phyloP scores from a whole-genome alignment of 2,329 filamentous ascomycete genomes.

The Xylariomycetidae sp. region DNA sequence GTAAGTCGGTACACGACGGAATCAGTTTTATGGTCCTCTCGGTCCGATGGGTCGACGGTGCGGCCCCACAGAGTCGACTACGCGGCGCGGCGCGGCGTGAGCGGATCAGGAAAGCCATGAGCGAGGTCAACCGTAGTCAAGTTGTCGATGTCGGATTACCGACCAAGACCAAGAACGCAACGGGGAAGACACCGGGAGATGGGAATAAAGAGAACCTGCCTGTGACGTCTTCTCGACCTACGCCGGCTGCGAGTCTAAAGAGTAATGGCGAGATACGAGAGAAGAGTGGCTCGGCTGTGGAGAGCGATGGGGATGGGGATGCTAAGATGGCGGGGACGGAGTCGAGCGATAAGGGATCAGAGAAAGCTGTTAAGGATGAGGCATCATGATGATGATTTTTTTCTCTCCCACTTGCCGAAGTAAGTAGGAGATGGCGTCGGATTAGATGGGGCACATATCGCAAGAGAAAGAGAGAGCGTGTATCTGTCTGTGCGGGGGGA shows the following conservation, averaged over 20 bases:
- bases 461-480: no score
- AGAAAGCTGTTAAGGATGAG: no score
- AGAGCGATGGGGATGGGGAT: conserved; percentile 3
- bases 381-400: no score
- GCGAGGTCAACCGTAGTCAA: conserved; percentile 41
- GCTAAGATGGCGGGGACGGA: not conserved
- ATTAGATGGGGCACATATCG: no score
- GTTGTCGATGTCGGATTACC: conserved; percentile 27
- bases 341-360: no score
- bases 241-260: not conserved
- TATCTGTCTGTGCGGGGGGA: no score
- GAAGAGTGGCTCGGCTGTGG: conserved; percentile 8
- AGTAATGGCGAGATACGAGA: not conserved
- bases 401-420: no score
- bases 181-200: conserved; percentile 12
- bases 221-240: conserved; percentile 1
- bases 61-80: conserved; percentile 51
- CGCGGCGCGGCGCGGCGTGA: conserved; percentile 52
- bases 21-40: conserved; percentile 82
- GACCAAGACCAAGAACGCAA: conserved; percentile 16
- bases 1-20: conserved; percentile 63
- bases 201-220: conserved; percentile 45
- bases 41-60: conserved; percentile 81
- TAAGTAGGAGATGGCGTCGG: no score
- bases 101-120: conserved; percentile 52